A percentile compares a stretch with the other conserved stretches of the same genome.
These are phyloP conservation scores for Termitomyces sp. DNA, from an alignment of 768 basidiomycete genomes.

Conservation along the genomic window DNA sequence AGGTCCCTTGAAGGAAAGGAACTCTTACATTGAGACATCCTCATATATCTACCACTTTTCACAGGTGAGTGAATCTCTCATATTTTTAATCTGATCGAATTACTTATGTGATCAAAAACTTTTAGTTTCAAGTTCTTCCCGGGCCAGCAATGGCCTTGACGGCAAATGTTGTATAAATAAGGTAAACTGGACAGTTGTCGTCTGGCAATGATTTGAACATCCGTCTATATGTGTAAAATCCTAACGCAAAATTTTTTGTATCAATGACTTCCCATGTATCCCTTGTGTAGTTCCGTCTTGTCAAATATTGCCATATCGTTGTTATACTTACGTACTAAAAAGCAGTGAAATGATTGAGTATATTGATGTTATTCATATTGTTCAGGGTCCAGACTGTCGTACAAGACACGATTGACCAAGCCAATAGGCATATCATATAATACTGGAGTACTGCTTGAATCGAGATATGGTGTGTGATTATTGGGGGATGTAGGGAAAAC, in stretches of 20 bases:
- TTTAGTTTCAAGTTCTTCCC: slow-evolving; percentile 16
- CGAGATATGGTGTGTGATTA: slow-evolving; percentile 45
- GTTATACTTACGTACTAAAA: background rate
- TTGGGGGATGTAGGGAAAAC: slow-evolving; percentile 40
- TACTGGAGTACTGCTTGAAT: slow-evolving; percentile 50
- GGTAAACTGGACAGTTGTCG: background rate
- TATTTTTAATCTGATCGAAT: background rate
- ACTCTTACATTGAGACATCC: slow-evolving; percentile 26
- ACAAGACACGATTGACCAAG: slow-evolving; percentile 73
- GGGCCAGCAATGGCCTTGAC: slow-evolving; percentile 10
- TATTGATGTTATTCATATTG: background rate
- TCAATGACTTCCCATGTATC: background rate
- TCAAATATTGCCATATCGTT: background rate
- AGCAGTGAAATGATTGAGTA: background rate
- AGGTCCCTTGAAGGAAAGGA: slow-evolving; percentile 27
- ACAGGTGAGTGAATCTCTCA: slow-evolving; percentile 21
- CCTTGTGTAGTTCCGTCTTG: background rate
- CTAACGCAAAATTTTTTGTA: background rate
- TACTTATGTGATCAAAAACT: background rate
- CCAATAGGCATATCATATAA: slow-evolving; percentile 83
- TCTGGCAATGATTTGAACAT: background rate
- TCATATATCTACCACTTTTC: slow-evolving; percentile 30
- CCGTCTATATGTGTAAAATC: background rate
- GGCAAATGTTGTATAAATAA: slow-evolving; percentile 1
- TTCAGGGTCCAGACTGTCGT: slow-evolving; percentile 24